Evolutionary conservation across 768 basidiomycete genomes (phyloP).

Genomic region (Exidia glandulosa): DNA sequence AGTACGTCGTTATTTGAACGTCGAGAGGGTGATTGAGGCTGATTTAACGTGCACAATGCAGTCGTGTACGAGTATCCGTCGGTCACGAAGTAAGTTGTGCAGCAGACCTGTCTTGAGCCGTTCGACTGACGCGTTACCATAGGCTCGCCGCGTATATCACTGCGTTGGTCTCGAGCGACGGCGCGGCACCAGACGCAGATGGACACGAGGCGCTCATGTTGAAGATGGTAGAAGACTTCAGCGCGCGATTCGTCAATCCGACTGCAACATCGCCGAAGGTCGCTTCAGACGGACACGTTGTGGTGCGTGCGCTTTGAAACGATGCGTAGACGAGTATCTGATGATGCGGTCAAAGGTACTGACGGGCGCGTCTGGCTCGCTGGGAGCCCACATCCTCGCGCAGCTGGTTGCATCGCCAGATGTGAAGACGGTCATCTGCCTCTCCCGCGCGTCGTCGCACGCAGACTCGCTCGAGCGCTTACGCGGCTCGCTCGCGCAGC

Average conservation of each 20-base stretch:
- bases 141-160: conserved; percentile 33
- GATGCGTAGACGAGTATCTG: not conserved
- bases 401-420: conserved; percentile 26
- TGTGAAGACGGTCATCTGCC: conserved; percentile 35
- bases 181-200: conserved; percentile 10
- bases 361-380: conserved; percentile 43
- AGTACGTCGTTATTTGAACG: conserved; percentile 6
- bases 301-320: not conserved
- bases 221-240: conserved; percentile 34
- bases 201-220: conserved; percentile 31
- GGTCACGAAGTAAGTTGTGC: conserved; percentile 23
- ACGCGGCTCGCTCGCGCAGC: conserved; percentile 26
- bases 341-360: conserved; percentile 25
- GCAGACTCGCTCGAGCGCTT: conserved; percentile 31
- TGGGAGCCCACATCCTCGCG: conserved; percentile 43
- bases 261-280: not conserved
- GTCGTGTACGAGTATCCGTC: conserved; percentile 43
- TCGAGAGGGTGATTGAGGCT: conserved; percentile 5
- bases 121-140: not conserved
- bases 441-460: conserved; percentile 39
- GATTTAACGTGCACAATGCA: conserved; percentile 6
- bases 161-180: conserved; percentile 22
- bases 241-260: conserved; percentile 7
- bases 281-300: not conserved
- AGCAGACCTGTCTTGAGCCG: conserved; percentile 5